Evolutionary conservation across 2,329 filamentous ascomycete species (phyloP).

Genomic region (Cladorrhinum sp.): DNA sequence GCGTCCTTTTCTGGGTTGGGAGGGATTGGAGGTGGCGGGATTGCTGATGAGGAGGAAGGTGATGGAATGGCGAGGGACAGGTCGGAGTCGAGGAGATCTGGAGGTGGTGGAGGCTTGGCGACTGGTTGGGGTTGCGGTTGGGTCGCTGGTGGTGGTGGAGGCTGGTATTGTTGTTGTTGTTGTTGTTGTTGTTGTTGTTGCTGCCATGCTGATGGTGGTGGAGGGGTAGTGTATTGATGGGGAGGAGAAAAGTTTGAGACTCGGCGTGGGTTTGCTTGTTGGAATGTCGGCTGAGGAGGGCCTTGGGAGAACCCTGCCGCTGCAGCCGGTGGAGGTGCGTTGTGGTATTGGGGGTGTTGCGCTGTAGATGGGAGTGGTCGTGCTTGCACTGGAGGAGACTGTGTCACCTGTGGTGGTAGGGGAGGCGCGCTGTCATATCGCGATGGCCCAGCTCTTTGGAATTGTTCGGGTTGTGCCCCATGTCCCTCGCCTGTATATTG

Average conservation of each 20-base stretch:
- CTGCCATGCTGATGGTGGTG: constrained; percentile 29
- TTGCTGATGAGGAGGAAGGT: constrained; percentile 43
- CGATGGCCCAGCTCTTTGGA: constrained; percentile 29
- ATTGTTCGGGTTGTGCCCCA: constrained; percentile 12
- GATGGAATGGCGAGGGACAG: constrained; percentile 50
- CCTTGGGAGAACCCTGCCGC: constrained; percentile 9
- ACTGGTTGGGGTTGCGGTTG: constrained; percentile 23
- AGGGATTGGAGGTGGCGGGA: constrained; percentile 79
- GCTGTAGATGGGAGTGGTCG: constrained; percentile 11
- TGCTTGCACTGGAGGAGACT: constrained; percentile 10
- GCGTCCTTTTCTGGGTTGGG: constrained; percentile 95
- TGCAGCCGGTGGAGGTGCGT: constrained; percentile 20
- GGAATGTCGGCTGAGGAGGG: constrained; percentile 19
- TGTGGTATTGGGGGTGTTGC: constrained; percentile 27
- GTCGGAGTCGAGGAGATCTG: constrained; percentile 57
- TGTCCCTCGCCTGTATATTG: constrained; percentile 24
- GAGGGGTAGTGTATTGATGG: constrained; percentile 18
- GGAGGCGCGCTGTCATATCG: constrained; percentile 49
- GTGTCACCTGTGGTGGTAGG: constrained; percentile 36
- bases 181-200: constrained; percentile 20
- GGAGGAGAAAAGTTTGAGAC: constrained; percentile 16
- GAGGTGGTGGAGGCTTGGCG: constrained; percentile 44
- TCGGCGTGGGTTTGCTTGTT: constrained; percentile 18
- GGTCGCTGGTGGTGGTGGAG: constrained; percentile 16
- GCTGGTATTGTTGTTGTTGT: constrained; percentile 21